These are phyloP conservation scores for Ceratobasidium sp. DNA, from an alignment of 1,284 basidiomycete species.

Conservation along the genomic window DNA sequence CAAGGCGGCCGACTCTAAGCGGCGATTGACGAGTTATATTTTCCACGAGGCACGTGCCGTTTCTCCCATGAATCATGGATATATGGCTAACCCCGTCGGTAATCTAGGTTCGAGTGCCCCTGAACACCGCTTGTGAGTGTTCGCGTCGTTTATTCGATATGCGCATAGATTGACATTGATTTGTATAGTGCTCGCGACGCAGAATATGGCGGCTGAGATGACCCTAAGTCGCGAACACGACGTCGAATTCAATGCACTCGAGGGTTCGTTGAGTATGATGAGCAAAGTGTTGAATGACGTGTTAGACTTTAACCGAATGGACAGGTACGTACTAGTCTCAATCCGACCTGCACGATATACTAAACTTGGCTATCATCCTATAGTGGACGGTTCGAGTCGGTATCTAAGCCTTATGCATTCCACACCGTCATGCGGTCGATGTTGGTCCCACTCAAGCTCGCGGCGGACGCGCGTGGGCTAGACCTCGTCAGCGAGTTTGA, in stretches of 20 bases:
- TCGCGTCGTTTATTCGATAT: constrained; percentile 19
- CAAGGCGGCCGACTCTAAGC: constrained; percentile 72
- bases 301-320: constrained; percentile 66
- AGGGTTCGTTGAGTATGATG: constrained; percentile 89
- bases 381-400: constrained; percentile 78
- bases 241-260: constrained; percentile 82
- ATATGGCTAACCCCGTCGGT: constrained; percentile 36
- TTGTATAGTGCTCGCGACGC: constrained; percentile 77
- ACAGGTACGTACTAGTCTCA: constrained; percentile 8
- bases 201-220: constrained; percentile 84
- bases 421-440: constrained; percentile 85
- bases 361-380: constrained; percentile 13
- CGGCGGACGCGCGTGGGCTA: constrained; percentile 76
- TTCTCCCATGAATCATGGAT: constrained; percentile 6
- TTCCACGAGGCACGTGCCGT: constrained; percentile 69
- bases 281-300: constrained; percentile 92
- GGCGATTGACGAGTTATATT: constrained; percentile 80
- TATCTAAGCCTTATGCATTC: constrained; percentile 81
- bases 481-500: constrained; percentile 78
- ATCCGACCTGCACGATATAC: too few relatives aligned
- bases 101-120: constrained; percentile 84
- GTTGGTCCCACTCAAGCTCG: constrained; percentile 78
- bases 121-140: constrained; percentile 84
- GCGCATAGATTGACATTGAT: constrained; percentile 3
- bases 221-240: constrained; percentile 72